Evolutionary conservation across 805 yeast genomes (phyloP), one percentile per base, ranked within the genome.

Genomic region (Suhomyces vadensis): DNA sequence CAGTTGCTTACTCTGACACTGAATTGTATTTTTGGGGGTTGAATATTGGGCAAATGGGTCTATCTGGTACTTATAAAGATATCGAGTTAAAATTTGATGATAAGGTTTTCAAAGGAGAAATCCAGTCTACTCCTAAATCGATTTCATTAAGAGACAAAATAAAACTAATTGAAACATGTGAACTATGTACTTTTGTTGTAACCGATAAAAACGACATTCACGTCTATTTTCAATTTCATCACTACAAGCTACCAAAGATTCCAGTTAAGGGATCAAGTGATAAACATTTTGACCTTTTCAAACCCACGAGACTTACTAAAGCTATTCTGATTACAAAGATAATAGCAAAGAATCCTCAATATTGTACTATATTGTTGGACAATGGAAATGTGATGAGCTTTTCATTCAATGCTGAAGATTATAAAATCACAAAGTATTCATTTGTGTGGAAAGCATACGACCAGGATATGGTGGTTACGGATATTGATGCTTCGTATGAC

Each of bases 21-120:
- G 77, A 75, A 7, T 50, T 85, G 1, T 77, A 66, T 47, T 61
- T 79, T 29, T 88, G 96, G 95, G 96, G 96, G 2, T 64, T 83
- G 27, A 86, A 88, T 56, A 65, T 80, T 26, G 96, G 96, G 0
- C 96, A 88, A 60, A 79, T 88, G 82, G 92, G 92, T 2, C 67
- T 77, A 39, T 53, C 68, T 10, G 37, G 56, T 5, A 46, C 38
- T 10, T 31, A 39, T 3, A 42, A 50, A 5, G 36, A 49, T 10
- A 44, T 55, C 2, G 73, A 67, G n/a, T 49, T 58, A 51, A 50
- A 60, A 52, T 49, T 56, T 3, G 52, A 55, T 22, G 65, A 63
- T 49, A 57, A 69, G 6, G 50, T 51, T 1, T 56, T 53, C 35
- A 59, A 68, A 51, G 80, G 81, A 1, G 52, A 61, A 1, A 52